Evolutionary conservation across 164 flowering plant species (phyloP).

Genomic region (Liquidambar formosana): DNA sequence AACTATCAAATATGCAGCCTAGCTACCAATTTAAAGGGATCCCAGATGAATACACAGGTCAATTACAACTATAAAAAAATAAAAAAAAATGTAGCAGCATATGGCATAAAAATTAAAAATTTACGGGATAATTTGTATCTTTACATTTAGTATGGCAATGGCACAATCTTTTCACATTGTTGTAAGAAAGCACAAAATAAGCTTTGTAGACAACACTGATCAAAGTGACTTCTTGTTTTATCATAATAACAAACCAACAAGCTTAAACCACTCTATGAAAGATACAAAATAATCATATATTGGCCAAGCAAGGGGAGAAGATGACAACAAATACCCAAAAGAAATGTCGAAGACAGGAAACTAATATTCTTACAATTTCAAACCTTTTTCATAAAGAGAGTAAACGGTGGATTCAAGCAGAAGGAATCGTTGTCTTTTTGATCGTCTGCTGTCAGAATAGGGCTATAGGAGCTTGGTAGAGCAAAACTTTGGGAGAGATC

Average conservation of each 20-base stretch:
- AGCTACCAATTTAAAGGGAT: no score
- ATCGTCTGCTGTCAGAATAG: constrained; percentile 4
- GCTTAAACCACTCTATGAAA: background rate
- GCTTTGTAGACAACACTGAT: background rate
- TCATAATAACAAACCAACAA: background rate
- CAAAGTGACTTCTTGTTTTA: background rate
- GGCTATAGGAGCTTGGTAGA: background rate
- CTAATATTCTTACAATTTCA: constrained; percentile 7
- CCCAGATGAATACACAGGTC: no score
- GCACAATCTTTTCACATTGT: no score
- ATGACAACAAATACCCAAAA: background rate
- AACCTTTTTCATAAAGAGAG: background rate
- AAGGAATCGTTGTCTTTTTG: constrained; percentile 3
- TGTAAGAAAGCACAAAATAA: background rate
- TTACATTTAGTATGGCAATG: no score
- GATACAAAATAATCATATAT: background rate
- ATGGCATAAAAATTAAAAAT: no score
- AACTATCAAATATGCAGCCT: no score
- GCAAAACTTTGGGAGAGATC: constrained; percentile 12
- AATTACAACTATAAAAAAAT: no score
- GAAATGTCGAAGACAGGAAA: background rate
- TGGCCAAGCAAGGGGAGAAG: background rate
- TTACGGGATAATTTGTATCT: no score
- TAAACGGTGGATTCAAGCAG: constrained; percentile 3
- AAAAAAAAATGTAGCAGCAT: no score